These are phyloP conservation scores for Pythium biforme DNA, from an alignment of 352 stramenopile species.

Conservation along the genomic window DNA sequence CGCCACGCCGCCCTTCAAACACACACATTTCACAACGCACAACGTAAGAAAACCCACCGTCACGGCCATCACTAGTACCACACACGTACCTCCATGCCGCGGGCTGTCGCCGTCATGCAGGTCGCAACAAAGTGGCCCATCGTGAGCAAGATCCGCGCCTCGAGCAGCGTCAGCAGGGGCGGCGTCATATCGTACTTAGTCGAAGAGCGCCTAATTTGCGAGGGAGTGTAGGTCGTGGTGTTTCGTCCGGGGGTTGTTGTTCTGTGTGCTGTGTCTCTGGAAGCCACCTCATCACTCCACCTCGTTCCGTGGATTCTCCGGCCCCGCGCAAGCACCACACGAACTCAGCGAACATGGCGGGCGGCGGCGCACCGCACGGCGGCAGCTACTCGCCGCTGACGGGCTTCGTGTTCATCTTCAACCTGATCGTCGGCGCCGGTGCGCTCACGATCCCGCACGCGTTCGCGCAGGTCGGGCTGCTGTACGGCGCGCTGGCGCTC, in stretches of 20 bases:
- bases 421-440: constrained; percentile 85
- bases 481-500: constrained; percentile 70
- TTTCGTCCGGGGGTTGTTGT: too few relatives aligned
- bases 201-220: constrained; percentile 7
- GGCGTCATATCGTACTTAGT: constrained; percentile 29
- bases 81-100: constrained; percentile 18
- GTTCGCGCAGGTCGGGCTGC: constrained; percentile 77
- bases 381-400: constrained; percentile 84
- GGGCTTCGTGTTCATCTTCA: constrained; percentile 91
- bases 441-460: constrained; percentile 85
- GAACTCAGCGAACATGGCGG: constrained; percentile 46
- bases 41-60: too few relatives aligned
- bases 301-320: too few relatives aligned
- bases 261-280: too few relatives aligned
- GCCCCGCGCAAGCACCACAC: too few relatives aligned
- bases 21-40: too few relatives aligned
- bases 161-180: constrained; percentile 24
- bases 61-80: too few relatives aligned
- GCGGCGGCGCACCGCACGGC: constrained; percentile 37
- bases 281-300: constrained; percentile 3
- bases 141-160: constrained; percentile 56
- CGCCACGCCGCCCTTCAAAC: constrained; percentile 28
- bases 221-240: too few relatives aligned
- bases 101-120: constrained; percentile 32
- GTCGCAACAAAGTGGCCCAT: constrained; percentile 58